phyloP scores from a whole-genome alignment of 1,284 basidiomycete species.

The Ceratobasidium theobromae region DNA sequence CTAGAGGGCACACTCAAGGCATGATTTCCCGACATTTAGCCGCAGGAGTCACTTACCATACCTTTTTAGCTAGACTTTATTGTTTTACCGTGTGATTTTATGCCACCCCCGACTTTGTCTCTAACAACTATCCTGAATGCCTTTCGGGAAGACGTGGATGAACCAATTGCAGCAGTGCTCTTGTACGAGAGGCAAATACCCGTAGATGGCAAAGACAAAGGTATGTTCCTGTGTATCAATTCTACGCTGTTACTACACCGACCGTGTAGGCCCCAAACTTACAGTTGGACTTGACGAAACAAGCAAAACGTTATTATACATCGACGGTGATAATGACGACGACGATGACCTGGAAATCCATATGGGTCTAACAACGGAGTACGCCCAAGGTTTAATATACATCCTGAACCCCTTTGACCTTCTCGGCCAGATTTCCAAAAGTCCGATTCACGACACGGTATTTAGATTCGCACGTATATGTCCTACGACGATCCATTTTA shows the following conservation, averaged over 20 bases:
- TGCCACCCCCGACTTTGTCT: slow-evolving; percentile 71
- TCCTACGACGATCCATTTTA: slow-evolving; percentile 75
- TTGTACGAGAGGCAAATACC: slow-evolving; percentile 62
- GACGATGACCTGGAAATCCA: slow-evolving; percentile 69
- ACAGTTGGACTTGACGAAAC: slow-evolving; percentile 45
- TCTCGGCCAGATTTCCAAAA: slow-evolving; percentile 63
- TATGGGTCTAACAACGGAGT: slow-evolving; percentile 71
- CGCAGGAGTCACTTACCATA: not conserved
- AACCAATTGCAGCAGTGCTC: slow-evolving; percentile 72
- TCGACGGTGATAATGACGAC: slow-evolving; percentile 69
- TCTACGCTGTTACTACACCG: not conserved
- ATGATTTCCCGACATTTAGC: not conserved
- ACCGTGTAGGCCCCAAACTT: slow-evolving; percentile 42
- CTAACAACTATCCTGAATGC: slow-evolving; percentile 75
- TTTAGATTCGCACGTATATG: slow-evolving; percentile 88
- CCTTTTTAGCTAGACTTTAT: slow-evolving; percentile 70
- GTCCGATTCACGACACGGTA: slow-evolving; percentile 68
- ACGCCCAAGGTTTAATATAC: slow-evolving; percentile 35
- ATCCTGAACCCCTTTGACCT: slow-evolving; percentile 7
- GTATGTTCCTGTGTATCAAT: slow-evolving; percentile 29
- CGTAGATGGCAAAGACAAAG: slow-evolving; percentile 51
- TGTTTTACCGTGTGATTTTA: slow-evolving; percentile 88
- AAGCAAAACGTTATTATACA: slow-evolving; percentile 67
- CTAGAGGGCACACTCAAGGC: slow-evolving; percentile 65
- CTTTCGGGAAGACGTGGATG: slow-evolving; percentile 72